Percentiles rank a stretch among this genome's conserved stretches.
These are phyloP conservation scores for Suhomyces emberorum DNA, from an alignment of 805 yeast species.

Conservation along the genomic window DNA sequence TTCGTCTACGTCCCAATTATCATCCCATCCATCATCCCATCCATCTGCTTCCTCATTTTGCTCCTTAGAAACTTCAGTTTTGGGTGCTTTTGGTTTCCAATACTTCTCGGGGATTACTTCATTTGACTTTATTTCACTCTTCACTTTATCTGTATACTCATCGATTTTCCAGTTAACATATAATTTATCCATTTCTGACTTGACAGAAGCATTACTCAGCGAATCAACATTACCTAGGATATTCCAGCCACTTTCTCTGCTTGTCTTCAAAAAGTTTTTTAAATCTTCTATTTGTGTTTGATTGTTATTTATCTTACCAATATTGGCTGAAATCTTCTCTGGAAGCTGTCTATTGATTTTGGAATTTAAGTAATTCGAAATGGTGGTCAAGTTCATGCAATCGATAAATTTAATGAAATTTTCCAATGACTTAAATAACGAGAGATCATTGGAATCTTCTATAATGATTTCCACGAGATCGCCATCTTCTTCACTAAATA, in stretches of 20 bases:
- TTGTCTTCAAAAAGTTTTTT: constrained; percentile 15
- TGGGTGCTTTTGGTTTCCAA: neutral
- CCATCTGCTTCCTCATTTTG: constrained; percentile 11
- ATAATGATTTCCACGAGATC: constrained; percentile 4
- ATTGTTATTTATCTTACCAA: constrained; percentile 19
- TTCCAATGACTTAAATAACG: constrained; percentile 22
- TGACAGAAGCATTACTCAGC: constrained; percentile 15
- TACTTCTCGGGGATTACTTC: neutral
- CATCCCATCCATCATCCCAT: constrained; percentile 30
- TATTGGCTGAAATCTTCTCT: constrained; percentile 28
- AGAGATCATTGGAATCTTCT: neutral
- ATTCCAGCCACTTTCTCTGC: constrained; percentile 22
- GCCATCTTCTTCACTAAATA: constrained; percentile 6
- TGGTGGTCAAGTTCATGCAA: constrained; percentile 15
- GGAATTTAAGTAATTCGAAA: constrained; percentile 25
- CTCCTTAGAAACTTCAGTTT: neutral
- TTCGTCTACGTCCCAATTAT: constrained; percentile 24
- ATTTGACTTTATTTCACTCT: constrained; percentile 9
- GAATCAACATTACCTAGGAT: constrained; percentile 10
- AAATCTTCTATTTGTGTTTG: constrained; percentile 17
- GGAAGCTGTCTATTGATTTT: constrained; percentile 29
- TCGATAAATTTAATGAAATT: constrained; percentile 31
- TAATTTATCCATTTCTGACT: constrained; percentile 24
- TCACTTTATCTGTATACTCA: constrained; percentile 28
- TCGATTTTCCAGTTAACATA: constrained; percentile 32